These are phyloP conservation scores for Exophiala phaeomuriformis DNA, from an alignment of 2,329 filamentous ascomycete species.

Conservation along the genomic window DNA sequence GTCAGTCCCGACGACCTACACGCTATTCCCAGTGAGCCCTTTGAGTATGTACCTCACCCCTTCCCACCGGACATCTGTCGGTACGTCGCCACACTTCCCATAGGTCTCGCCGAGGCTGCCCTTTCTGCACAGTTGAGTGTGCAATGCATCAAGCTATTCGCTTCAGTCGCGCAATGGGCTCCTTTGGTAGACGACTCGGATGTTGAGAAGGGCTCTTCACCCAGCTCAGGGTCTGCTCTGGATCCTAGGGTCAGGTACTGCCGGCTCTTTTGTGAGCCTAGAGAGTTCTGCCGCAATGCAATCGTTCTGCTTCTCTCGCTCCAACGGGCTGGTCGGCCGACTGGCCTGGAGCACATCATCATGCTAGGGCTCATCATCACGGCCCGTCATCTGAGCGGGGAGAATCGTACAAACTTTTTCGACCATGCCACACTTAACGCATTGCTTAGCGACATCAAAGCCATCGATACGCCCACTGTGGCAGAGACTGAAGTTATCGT, in stretches of 20 bases:
- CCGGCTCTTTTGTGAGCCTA: slow-evolving; percentile 16
- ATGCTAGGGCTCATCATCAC: slow-evolving; percentile 13
- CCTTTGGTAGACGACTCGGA: slow-evolving; percentile 3
- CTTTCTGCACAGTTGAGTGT: slow-evolving; percentile 16
- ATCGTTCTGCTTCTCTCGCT: slow-evolving; percentile 13
- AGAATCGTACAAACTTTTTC: slow-evolving; percentile 19
- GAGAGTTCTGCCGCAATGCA: slow-evolving; percentile 15
- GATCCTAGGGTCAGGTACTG: slow-evolving; percentile 7
- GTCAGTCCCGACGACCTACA: slow-evolving; percentile 9
- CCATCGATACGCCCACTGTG: slow-evolving; percentile 11
- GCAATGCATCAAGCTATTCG: slow-evolving; percentile 18
- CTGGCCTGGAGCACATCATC: slow-evolving; percentile 15
- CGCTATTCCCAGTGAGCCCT: slow-evolving; percentile 8
- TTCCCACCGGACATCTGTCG: slow-evolving; percentile 15
- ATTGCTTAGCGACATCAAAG: slow-evolving; percentile 9
- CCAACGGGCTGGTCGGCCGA: slow-evolving; percentile 6
- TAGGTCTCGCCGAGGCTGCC: slow-evolving; percentile 16
- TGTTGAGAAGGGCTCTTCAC: no score
- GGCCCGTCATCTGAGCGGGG: slow-evolving; percentile 16
- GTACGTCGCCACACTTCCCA: slow-evolving; percentile 11
- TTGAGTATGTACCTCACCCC: slow-evolving; percentile 14
- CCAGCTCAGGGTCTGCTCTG: background rate
- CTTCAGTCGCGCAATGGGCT: slow-evolving; percentile 10
- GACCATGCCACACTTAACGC: slow-evolving; percentile 11
- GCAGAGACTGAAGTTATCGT: slow-evolving; percentile 16